phyloP scores from a whole-genome alignment of 257 asterid species.

The Solanum dulcamara region DNA sequence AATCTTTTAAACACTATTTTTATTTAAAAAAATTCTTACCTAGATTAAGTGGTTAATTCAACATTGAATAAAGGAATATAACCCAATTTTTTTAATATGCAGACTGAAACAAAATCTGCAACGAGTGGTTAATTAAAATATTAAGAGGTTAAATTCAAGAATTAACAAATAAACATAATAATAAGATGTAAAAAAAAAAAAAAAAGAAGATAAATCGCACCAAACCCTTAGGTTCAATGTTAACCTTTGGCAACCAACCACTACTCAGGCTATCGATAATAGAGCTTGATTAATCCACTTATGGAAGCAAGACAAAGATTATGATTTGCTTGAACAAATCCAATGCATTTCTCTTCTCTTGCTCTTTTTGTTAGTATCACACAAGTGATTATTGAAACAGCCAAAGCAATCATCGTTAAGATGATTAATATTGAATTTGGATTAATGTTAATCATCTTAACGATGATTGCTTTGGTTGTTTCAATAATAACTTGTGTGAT shows the following conservation, averaged over 20 bases:
- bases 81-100: neutral
- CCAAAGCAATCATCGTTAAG: conserved; percentile 16
- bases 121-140: neutral
- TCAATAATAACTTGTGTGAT: conserved; percentile 11
- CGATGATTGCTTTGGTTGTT: conserved; percentile 12
- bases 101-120: neutral
- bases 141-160: too few relatives aligned
- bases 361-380: conserved; percentile 14
- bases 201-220: too few relatives aligned
- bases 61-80: neutral
- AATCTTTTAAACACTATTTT: too few relatives aligned
- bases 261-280: too few relatives aligned
- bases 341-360: conserved; percentile 36
- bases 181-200: too few relatives aligned
- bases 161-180: too few relatives aligned
- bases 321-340: conserved; percentile 56
- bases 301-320: conserved; percentile 63
- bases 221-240: too few relatives aligned
- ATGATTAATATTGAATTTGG: conserved; percentile 17
- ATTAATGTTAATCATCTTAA: conserved; percentile 9
- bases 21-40: too few relatives aligned
- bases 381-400: conserved; percentile 10
- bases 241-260: too few relatives aligned
- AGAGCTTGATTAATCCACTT: conserved; percentile 1
- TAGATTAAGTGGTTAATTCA: neutral